Evolutionary conservation across 441 rosid genomes (phyloP).

Genomic region (Capsella rubella): DNA sequence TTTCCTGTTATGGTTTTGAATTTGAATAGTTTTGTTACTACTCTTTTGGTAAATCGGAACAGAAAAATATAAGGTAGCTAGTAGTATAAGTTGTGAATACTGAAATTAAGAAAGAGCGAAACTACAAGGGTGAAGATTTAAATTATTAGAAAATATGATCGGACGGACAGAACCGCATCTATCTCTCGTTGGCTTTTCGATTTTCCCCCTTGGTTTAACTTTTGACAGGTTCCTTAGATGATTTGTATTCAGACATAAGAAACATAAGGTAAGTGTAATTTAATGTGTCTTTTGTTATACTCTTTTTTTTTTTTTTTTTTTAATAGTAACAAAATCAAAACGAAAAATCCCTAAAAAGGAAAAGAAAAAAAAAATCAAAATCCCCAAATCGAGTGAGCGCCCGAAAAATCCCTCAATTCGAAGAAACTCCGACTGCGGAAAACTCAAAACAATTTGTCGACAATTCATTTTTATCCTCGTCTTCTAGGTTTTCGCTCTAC

Average conservation of each 20-base stretch:
- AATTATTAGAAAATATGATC: conserved; percentile 11
- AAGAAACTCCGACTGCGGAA: conserved; percentile 20
- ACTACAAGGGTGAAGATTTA: conserved; percentile 23
- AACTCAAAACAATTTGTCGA: conserved; percentile 29
- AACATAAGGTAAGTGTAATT: conserved; percentile 31
- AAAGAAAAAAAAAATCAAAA: conserved; percentile 9
- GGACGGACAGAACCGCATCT: conserved; percentile 31
- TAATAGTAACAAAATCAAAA: conserved; percentile 2
- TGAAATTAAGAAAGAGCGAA: conserved; percentile 2
- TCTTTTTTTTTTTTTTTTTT: no score
- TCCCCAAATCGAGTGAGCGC: conserved; percentile 43
- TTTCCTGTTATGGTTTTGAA: conserved; percentile 19
- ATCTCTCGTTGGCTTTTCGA: conserved; percentile 23
- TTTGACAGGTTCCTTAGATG: conserved; percentile 16
- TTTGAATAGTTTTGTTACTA: conserved; percentile 18
- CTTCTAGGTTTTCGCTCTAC: conserved; percentile 13
- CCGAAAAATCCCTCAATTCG: conserved; percentile 28
- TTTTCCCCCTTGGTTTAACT: conserved; percentile 10
- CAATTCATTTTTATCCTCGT: not conserved
- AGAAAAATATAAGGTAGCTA: not conserved
- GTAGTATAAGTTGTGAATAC: not conserved
- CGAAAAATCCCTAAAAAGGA: conserved; percentile 8
- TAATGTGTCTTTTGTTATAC: conserved; percentile 24
- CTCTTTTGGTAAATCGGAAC: not conserved
- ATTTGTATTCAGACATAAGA: conserved; percentile 28